Percentiles rank a stretch among this genome's conserved stretches.
phyloP scores from a whole-genome alignment of 495 filamentous ascomycete genomes.

The Aspergillus cristatus region DNA sequence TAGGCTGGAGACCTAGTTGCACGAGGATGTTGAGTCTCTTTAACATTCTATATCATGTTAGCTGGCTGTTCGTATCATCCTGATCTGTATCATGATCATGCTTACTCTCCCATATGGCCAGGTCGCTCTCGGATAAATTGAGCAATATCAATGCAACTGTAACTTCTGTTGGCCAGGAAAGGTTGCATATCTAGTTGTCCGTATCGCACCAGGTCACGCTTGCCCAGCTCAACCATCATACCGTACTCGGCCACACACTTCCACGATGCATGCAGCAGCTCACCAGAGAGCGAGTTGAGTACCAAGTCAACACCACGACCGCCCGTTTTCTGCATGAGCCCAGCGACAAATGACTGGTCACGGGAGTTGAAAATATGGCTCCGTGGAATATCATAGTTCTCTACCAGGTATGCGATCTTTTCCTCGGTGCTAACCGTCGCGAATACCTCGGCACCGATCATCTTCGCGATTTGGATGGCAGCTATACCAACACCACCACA shows the following conservation, averaged over 20 bases:
- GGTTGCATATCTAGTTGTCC: slow-evolving; percentile 20
- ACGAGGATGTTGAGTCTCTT: too few relatives aligned
- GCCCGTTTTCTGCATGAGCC: slow-evolving; percentile 31
- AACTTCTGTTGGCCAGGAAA: slow-evolving; percentile 28
- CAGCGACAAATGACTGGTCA: slow-evolving; percentile 28
- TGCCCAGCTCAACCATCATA: slow-evolving; percentile 41
- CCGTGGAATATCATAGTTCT: slow-evolving; percentile 23
- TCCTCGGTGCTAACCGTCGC: slow-evolving; percentile 37
- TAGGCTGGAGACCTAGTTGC: background rate
- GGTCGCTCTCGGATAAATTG: slow-evolving; percentile 12
- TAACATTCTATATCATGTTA: too few relatives aligned
- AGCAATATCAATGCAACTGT: slow-evolving; percentile 15
- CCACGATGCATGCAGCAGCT: slow-evolving; percentile 41
- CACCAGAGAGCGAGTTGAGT: slow-evolving; percentile 37
- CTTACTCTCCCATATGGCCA: slow-evolving; percentile 18
- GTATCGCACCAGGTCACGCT: slow-evolving; percentile 13
- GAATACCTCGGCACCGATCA: slow-evolving; percentile 19
- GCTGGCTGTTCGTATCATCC: too few relatives aligned
- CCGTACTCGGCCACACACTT: slow-evolving; percentile 43
- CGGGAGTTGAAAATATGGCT: slow-evolving; percentile 39
- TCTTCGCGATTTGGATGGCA: slow-evolving; percentile 13
- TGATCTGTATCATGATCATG: too few relatives aligned
- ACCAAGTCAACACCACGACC: slow-evolving; percentile 39
- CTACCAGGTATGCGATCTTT: slow-evolving; percentile 28
- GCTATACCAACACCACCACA: slow-evolving; percentile 19